Evolutionary conservation across 768 basidiomycete species (phyloP).

Genomic region (Tulasnella sp.): DNA sequence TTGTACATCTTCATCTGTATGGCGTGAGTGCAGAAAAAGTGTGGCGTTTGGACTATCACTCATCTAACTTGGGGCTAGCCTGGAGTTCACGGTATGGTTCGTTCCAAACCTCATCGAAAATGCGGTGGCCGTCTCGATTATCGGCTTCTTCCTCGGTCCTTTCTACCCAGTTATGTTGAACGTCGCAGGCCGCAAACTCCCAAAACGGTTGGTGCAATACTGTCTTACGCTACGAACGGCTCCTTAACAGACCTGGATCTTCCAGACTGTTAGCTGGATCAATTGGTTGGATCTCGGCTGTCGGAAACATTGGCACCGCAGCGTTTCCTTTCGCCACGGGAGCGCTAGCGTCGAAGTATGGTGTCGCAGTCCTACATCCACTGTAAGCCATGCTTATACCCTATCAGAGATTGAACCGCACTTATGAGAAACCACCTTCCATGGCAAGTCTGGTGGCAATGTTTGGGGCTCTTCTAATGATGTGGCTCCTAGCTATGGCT

Average conservation of each 20-base stretch:
- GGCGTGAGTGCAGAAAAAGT: constrained; percentile 16
- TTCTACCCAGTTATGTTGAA: constrained; percentile 54
- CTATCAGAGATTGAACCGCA: not conserved
- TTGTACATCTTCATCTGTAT: constrained; percentile 28
- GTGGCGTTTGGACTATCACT: not conserved
- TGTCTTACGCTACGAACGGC: not conserved
- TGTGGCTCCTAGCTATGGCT: too few species aligned
- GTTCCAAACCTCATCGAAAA: constrained; percentile 43
- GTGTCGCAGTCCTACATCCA: constrained; percentile 50
- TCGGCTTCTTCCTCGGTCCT: constrained; percentile 46
- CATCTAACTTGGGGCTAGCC: constrained; percentile 24
- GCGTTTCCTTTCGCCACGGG: constrained; percentile 28
- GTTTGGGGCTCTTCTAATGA: too few species aligned
- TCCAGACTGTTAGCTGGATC: constrained; percentile 43
- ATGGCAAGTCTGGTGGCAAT: too few species aligned
- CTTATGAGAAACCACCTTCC: too few species aligned
- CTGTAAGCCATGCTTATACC: constrained; percentile 22
- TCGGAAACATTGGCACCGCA: constrained; percentile 30
- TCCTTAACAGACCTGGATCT: not conserved
- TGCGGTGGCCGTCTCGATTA: constrained; percentile 43
- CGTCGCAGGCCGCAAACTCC: constrained; percentile 54
- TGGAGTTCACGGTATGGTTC: constrained; percentile 50
- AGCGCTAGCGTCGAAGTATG: constrained; percentile 39
- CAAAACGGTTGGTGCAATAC: constrained; percentile 37
- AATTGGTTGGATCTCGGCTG: constrained; percentile 30